A percentile compares a stretch with the other conserved stretches of the same genome.
Conservation (phyloP, 306 rosid species). For the Malus orientalis region DNA sequence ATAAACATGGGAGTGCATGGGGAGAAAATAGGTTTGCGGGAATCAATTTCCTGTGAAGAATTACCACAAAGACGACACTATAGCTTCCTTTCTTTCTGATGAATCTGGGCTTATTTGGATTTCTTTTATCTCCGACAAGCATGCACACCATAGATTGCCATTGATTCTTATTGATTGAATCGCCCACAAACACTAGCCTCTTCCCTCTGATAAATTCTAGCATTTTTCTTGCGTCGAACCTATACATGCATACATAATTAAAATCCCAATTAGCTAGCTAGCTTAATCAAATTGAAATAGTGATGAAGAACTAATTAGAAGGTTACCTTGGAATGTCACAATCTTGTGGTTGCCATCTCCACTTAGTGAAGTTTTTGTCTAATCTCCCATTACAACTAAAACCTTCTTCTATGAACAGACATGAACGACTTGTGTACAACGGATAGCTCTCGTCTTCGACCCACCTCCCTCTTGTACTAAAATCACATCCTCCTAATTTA, state of each 20-base stretch:
- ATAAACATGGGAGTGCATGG: too few species aligned
- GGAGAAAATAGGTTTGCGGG: too few species aligned
- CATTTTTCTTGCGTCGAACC: conserved; percentile 88
- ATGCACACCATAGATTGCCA: conserved; percentile 95
- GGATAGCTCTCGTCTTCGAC: conserved; percentile 70
- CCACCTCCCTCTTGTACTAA: conserved; percentile 62
- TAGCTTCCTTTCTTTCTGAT: conserved; percentile 70
- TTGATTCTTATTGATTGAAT: conserved; percentile 86
- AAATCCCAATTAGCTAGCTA: neutral
- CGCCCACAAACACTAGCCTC: conserved; percentile 91
- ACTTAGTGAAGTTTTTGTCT: conserved; percentile 57
- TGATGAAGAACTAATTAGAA: neutral
- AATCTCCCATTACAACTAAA: conserved; percentile 91
- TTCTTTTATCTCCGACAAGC: conserved; percentile 57
- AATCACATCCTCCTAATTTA: conserved; percentile 45
- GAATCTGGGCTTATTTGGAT: conserved; percentile 69
- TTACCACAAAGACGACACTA: conserved; percentile 85
- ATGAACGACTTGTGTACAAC: conserved; percentile 51
- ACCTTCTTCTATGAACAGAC: conserved; percentile 87
- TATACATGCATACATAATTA: conserved; percentile 18
- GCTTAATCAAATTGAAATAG: neutral
- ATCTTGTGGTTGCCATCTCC: conserved; percentile 78
- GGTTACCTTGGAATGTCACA: conserved; percentile 68
- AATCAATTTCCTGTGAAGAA: neutral
- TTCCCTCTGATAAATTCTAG: conserved; percentile 83